Percentiles rank a stretch among this genome's conserved stretches.
Evolutionary conservation across 306 rosid species (phyloP).

Genomic region (Lathyrus sativus): DNA sequence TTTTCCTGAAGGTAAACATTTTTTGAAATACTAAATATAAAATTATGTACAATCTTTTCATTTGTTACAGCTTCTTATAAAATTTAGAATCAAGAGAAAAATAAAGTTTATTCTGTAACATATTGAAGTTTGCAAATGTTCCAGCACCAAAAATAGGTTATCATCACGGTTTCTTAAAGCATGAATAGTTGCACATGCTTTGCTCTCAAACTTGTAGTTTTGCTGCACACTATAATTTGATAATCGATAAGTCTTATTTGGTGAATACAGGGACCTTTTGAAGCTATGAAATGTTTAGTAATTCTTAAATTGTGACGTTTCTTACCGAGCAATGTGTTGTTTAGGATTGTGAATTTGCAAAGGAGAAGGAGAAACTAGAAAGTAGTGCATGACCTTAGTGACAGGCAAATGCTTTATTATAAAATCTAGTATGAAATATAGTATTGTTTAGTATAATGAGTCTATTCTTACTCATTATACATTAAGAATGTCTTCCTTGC

Average conservation of each 20-base stretch:
- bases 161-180: slow-evolving; percentile 21
- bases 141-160: slow-evolving; percentile 7
- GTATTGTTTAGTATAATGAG: too few relatives aligned
- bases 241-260: slow-evolving; percentile 21
- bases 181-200: slow-evolving; percentile 20
- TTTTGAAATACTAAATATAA: too few relatives aligned
- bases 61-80: too few relatives aligned
- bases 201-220: slow-evolving; percentile 22
- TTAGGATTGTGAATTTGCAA: slow-evolving; percentile 73
- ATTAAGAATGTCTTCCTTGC: slow-evolving; percentile 12
- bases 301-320: slow-evolving; percentile 31
- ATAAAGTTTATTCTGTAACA: slow-evolving; percentile 24
- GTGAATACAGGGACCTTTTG: slow-evolving; percentile 31
- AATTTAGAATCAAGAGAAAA: slow-evolving; percentile 17
- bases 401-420: slow-evolving; percentile 49
- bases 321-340: slow-evolving; percentile 40
- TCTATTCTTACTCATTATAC: slow-evolving; percentile 2
- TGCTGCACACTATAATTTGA: slow-evolving; percentile 21
- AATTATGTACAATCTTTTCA: too few relatives aligned
- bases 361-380: slow-evolving; percentile 78
- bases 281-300: slow-evolving; percentile 32
- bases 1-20: too few relatives aligned
- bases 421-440: too few relatives aligned
- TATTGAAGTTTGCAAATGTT: slow-evolving; percentile 21
- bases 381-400: slow-evolving; percentile 67